phyloP scores from a whole-genome alignment of 345 rosid genomes.

The Sisymbrium irio region DNA sequence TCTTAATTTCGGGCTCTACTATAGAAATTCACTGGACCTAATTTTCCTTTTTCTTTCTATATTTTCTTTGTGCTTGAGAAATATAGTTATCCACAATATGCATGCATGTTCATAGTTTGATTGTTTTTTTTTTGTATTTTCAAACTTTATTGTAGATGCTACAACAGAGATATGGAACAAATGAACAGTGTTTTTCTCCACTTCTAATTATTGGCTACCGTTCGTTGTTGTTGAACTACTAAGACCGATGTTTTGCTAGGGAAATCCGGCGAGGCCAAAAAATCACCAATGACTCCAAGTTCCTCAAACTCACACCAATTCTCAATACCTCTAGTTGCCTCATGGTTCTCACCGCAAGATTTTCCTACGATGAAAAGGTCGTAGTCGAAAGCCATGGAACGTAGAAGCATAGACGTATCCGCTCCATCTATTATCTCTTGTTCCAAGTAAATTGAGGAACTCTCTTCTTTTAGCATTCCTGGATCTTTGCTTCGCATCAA shows the following conservation, averaged over 20 bases:
- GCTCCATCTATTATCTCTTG: constrained; percentile 43
- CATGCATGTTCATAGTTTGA: too few species aligned
- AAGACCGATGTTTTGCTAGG: constrained; percentile 35
- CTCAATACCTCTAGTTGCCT: constrained; percentile 39
- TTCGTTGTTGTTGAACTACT: constrained; percentile 38
- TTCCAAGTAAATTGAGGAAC: constrained; percentile 26
- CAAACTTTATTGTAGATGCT: too few species aligned
- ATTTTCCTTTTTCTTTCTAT: not conserved
- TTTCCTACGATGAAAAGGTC: constrained; percentile 53
- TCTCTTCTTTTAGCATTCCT: not conserved
- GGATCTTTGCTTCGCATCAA: constrained; percentile 18
- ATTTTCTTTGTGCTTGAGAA: not conserved
- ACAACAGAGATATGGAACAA: constrained; percentile 6
- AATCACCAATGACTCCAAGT: constrained; percentile 58
- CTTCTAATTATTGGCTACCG: constrained; percentile 14
- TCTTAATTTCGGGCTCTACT: too few species aligned
- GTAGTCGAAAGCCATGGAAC: constrained; percentile 39
- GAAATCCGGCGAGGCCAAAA: constrained; percentile 49
- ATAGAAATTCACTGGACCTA: too few species aligned
- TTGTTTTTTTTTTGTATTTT: too few species aligned
- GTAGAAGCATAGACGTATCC: constrained; percentile 35
- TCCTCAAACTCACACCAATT: constrained; percentile 64
- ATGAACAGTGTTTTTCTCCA: not conserved
- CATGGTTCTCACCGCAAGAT: constrained; percentile 30
- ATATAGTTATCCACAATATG: too few species aligned